These are phyloP conservation scores for Phytophthora lateralis DNA, from an alignment of 352 stramenopile genomes.

Conservation along the genomic window DNA sequence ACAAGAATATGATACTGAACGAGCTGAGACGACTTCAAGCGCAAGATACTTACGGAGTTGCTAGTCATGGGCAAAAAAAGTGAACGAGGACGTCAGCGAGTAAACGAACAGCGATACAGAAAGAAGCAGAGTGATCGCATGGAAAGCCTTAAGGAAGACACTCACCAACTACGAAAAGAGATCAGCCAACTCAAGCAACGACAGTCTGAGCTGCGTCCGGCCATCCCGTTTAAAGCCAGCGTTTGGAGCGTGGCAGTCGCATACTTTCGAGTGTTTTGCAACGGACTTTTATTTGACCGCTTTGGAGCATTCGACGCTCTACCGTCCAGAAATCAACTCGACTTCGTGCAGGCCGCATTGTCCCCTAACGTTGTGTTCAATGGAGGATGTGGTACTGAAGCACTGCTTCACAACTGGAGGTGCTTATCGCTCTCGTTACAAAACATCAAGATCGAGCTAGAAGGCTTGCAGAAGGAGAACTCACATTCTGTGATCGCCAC, in stretches of 20 bases:
- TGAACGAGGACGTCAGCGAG: not conserved
- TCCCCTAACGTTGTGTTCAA: slow-evolving; percentile 2
- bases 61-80: not conserved
- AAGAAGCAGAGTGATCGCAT: slow-evolving; percentile 5
- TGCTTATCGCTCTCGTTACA: not conserved
- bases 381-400: not conserved
- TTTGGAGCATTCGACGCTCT: not conserved
- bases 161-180: not conserved
- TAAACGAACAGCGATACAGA: slow-evolving; percentile 13
- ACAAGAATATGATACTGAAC: not conserved
- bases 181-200: not conserved
- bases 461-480: not conserved
- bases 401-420: not conserved
- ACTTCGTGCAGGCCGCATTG: slow-evolving; percentile 2
- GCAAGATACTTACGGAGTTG: not conserved
- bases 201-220: not conserved
- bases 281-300: not conserved
- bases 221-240: not conserved
- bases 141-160: not conserved
- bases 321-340: not conserved
- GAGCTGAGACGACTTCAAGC: not conserved
- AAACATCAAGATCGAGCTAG: not conserved
- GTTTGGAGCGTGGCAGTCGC: slow-evolving; percentile 4
- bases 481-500: not conserved
- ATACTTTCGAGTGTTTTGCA: slow-evolving; percentile 9